These are phyloP conservation scores for Leavenworthia alabamica DNA, from an alignment of 345 rosid genomes.

Conservation along the genomic window DNA sequence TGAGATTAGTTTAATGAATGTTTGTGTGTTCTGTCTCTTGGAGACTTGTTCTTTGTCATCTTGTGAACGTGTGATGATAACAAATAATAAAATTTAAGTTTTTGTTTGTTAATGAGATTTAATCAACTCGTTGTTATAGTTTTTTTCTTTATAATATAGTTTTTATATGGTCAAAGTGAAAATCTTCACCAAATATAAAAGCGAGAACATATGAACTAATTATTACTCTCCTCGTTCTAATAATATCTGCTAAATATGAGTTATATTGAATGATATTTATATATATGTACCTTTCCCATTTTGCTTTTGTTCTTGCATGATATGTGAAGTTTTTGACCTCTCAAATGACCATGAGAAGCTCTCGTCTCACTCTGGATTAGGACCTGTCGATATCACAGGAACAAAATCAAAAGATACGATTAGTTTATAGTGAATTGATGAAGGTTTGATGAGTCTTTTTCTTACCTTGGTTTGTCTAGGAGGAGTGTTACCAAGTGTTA, in stretches of 20 bases:
- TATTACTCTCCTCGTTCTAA: too few species aligned
- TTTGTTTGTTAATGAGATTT: not conserved
- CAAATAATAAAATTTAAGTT: not conserved
- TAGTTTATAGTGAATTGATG: not conserved
- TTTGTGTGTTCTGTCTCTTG: not conserved
- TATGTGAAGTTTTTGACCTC: too few species aligned
- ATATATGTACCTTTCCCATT: too few species aligned
- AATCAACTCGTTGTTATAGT: not conserved
- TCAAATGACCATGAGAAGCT: conserved; percentile 96
- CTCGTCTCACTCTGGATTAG: conserved; percentile 98
- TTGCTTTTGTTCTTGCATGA: too few species aligned
- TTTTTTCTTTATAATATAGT: too few species aligned
- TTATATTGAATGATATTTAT: too few species aligned
- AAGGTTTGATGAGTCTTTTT: not conserved
- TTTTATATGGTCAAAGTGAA: not conserved
- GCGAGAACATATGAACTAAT: too few species aligned
- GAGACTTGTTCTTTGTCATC: conserved; percentile 9
- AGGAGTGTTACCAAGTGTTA: conserved; percentile 81
- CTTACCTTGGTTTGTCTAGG: conserved; percentile 81
- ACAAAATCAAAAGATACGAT: not conserved
- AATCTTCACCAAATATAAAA: too few species aligned
- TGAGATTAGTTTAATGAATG: conserved; percentile 10
- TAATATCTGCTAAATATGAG: too few species aligned
- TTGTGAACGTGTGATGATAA: conserved; percentile 21
- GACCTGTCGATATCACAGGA: conserved; percentile 91